These are phyloP conservation scores for Scedosporium dehoogii DNA, from an alignment of 2,329 filamentous ascomycete genomes.

Conservation along the genomic window DNA sequence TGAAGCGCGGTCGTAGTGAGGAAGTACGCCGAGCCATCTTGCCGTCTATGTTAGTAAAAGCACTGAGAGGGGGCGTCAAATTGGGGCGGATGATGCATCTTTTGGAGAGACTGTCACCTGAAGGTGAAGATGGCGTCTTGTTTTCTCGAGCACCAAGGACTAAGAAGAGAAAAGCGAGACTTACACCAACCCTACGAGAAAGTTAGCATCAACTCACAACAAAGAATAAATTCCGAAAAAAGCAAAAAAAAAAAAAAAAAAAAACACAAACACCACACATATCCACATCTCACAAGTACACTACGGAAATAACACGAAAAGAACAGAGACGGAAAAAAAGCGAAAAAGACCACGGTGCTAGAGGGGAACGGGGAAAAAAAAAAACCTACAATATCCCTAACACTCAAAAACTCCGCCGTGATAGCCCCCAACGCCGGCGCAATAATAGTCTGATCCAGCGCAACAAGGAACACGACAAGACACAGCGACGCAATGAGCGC, in stretches of 20 bases:
- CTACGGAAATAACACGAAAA: no score
- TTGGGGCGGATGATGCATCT: no score
- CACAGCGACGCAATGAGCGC: conserved; percentile 34
- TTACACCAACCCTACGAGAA: conserved; percentile 8
- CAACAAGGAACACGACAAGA: conserved; percentile 37
- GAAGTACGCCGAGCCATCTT: conserved; percentile 38
- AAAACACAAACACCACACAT: background rate
- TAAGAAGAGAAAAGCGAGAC: background rate
- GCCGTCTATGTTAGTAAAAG: conserved; percentile 8
- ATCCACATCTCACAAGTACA: no score
- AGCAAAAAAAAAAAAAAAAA: background rate
- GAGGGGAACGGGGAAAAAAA: background rate
- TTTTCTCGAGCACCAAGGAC: background rate
- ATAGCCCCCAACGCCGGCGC: conserved; percentile 43
- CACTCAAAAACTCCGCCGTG: conserved; percentile 31
- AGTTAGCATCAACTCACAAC: background rate
- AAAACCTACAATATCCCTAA: conserved; percentile 32
- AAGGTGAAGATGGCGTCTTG: conserved; percentile 13
- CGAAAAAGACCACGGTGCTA: background rate
- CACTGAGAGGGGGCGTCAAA: background rate
- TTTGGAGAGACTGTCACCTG: no score
- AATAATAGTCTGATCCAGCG: conserved; percentile 42
- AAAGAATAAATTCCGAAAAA: conserved; percentile 4
- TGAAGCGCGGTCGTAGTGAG: conserved; percentile 39
- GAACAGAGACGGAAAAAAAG: no score